Conservation (phyloP, 768 basidiomycete genomes). For the Leccinum imitatum region DNA sequence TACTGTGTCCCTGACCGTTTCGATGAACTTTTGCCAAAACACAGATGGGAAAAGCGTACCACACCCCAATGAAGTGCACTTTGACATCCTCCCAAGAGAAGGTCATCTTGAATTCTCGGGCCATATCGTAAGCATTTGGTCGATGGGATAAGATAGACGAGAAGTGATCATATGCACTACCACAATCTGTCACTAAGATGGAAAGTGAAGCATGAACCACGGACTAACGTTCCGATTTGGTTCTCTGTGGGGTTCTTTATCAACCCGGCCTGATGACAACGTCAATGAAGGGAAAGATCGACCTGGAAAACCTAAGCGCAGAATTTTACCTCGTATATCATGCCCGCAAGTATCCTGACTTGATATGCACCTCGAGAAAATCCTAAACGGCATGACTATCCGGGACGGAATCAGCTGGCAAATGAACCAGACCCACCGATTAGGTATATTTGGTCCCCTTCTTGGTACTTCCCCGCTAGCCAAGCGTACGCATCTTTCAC, state of each 20-base stretch:
- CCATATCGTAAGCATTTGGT: constrained; percentile 17
- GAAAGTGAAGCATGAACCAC: background rate
- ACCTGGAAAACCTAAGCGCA: no score
- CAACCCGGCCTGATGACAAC: constrained; percentile 29
- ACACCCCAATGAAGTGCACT: constrained; percentile 52
- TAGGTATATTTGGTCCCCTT: constrained; percentile 1
- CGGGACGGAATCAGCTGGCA: no score
- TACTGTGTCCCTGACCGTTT: constrained; percentile 55
- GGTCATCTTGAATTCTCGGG: constrained; percentile 39
- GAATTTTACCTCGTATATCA: constrained; percentile 34
- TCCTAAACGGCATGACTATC: constrained; percentile 14
- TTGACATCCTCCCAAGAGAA: constrained; percentile 43
- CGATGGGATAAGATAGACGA: constrained; percentile 14
- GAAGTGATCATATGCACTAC: constrained; percentile 21
- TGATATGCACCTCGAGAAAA: constrained; percentile 45
- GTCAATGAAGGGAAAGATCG: background rate
- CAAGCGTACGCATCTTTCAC: constrained; percentile 33
- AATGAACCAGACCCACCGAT: background rate
- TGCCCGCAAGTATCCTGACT: constrained; percentile 38
- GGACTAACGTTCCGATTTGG: constrained; percentile 26
- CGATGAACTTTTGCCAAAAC: background rate
- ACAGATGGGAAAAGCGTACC: constrained; percentile 33
- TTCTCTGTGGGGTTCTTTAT: constrained; percentile 26
- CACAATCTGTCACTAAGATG: background rate
- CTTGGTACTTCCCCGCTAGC: constrained; percentile 16